Evolutionary conservation across 164 flowering plant genomes (phyloP).

Genomic region (Liquidambar formosana): DNA sequence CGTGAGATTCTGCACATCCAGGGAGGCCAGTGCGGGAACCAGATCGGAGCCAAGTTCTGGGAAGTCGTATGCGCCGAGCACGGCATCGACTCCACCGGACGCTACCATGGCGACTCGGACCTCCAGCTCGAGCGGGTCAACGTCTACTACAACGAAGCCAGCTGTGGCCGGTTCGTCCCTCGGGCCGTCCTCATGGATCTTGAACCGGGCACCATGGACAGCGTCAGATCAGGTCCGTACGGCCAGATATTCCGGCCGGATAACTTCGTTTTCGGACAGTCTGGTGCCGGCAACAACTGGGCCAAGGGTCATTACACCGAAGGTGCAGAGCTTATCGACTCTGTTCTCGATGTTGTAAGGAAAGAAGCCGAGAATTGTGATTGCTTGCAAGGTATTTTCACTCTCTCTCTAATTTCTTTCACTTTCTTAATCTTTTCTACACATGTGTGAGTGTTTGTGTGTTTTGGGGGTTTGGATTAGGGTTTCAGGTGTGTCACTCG

Average conservation of each 20-base stretch:
- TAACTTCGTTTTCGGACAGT: conserved; percentile 40
- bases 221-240: conserved; percentile 37
- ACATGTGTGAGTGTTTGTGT: not conserved
- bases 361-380: conserved; percentile 38
- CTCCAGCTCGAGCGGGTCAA: conserved; percentile 42
- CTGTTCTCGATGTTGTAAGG: conserved; percentile 35
- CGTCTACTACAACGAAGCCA: conserved; percentile 48
- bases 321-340: conserved; percentile 32
- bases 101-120: conserved; percentile 33
- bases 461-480: conserved; percentile 10
- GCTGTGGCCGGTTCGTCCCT: conserved; percentile 42
- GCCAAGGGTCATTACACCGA: conserved; percentile 34
- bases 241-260: conserved; percentile 38
- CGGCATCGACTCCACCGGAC: conserved; percentile 42
- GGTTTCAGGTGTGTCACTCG: conserved; percentile 40
- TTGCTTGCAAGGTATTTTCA: conserved; percentile 23
- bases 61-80: conserved; percentile 38
- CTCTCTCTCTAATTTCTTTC: not conserved
- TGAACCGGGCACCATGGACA: conserved; percentile 45
- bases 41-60: conserved; percentile 39
- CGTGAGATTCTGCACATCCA: conserved; percentile 48
- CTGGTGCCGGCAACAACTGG: conserved; percentile 40
- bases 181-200: conserved; percentile 46
- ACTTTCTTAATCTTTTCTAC: not conserved
- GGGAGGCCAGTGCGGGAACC: conserved; percentile 44